Conservation (phyloP, 2,329 filamentous ascomycete species). For the Penicillium sp. region DNA sequence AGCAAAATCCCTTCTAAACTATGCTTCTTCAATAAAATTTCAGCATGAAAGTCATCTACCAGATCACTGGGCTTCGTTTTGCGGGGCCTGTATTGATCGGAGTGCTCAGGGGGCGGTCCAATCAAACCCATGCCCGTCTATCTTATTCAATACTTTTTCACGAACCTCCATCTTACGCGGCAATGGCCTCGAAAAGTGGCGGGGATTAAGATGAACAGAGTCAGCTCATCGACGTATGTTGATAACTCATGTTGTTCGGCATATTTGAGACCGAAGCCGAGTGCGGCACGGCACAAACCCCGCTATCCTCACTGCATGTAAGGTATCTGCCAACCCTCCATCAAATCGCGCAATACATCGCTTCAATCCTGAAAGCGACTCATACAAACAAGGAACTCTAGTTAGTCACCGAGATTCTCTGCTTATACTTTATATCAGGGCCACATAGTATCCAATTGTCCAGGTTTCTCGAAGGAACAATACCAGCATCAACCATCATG, state of each 20-base stretch:
- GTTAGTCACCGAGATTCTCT: too few relatives aligned
- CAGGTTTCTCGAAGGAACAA: neutral
- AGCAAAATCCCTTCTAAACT: neutral
- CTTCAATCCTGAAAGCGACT: neutral
- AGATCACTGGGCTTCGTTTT: too few relatives aligned
- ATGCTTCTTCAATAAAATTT: too few relatives aligned
- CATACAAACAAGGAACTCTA: neutral
- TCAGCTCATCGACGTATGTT: too few relatives aligned
- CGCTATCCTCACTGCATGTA: neutral
- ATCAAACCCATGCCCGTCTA: too few relatives aligned
- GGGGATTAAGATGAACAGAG: too few relatives aligned
- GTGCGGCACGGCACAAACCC: neutral
- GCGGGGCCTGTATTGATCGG: too few relatives aligned
- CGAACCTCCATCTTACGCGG: too few relatives aligned
- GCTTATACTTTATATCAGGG: neutral
- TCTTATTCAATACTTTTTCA: too few relatives aligned
- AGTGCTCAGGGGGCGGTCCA: too few relatives aligned
- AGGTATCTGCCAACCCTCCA: neutral
- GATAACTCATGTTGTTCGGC: neutral
- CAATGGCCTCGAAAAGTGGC: too few relatives aligned
- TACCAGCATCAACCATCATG: neutral
- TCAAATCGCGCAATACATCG: neutral
- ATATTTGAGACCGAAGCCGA: neutral
- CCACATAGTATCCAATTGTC: neutral
- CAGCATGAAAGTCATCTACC: too few relatives aligned